phyloP scores from a whole-genome alignment of 192 early-diverging fungal genomes.

The Paraglomus brasilianum region DNA sequence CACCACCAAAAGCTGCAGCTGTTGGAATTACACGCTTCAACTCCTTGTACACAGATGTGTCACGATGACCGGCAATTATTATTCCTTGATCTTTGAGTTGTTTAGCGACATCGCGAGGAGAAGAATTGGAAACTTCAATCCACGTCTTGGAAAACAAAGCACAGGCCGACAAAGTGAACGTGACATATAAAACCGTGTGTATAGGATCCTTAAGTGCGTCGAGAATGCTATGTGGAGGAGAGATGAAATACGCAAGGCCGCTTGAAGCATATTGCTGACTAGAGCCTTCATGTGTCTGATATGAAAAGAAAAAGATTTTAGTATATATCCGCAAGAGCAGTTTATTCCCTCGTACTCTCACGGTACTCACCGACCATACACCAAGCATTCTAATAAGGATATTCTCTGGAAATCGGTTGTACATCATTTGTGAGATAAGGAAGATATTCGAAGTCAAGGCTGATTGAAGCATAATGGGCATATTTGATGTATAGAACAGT shows the following conservation, averaged over 20 bases:
- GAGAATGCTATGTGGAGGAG: conserved; percentile 86
- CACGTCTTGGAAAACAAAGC: conserved; percentile 97
- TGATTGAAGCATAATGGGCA: conserved; percentile 99
- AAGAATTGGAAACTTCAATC: conserved; percentile 99
- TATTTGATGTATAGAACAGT: conserved; percentile 99
- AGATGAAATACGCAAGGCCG: conserved; percentile 97
- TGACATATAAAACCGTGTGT: conserved; percentile 91
- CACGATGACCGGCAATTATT: conserved; percentile 92
- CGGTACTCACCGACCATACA: conserved; percentile 76
- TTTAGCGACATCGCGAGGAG: conserved; percentile 94
- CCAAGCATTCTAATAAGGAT: conserved; percentile 90
- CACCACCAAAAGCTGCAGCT: conserved; percentile 96
- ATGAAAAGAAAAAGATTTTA: conserved; percentile 9
- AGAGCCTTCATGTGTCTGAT: conserved; percentile 87
- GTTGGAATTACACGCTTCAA: conserved; percentile 98
- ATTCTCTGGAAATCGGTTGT: conserved; percentile 97
- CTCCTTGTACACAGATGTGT: conserved; percentile 98
- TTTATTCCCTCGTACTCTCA: neutral
- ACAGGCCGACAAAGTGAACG: conserved; percentile 94
- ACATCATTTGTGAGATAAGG: conserved; percentile 98
- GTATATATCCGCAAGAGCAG: no score
- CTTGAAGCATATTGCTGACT: conserved; percentile 90
- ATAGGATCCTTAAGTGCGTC: conserved; percentile 89
- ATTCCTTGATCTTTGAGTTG: conserved; percentile 98
- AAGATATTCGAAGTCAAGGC: conserved; percentile 96